These are phyloP conservation scores for Candida sithepensis DNA, from an alignment of 805 yeast species.

Conservation along the genomic window DNA sequence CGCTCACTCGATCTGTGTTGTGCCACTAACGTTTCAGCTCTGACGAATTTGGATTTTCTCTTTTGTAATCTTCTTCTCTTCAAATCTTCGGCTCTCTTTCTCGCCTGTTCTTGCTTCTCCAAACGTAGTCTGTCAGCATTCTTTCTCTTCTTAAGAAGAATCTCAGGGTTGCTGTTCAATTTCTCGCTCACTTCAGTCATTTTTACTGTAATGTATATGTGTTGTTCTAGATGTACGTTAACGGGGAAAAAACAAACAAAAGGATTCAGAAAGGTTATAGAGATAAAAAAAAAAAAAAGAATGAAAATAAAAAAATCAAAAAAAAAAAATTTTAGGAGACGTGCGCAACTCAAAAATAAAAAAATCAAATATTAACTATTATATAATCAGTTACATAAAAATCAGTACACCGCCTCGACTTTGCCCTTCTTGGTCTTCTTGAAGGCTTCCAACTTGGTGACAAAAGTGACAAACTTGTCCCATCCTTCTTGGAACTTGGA, in stretches of 20 bases:
- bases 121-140: conserved; percentile 69
- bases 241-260: neutral
- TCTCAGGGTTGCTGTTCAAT: conserved; percentile 69
- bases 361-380: neutral
- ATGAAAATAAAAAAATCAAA: conserved; percentile 6
- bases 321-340: conserved; percentile 3
- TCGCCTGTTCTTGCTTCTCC: conserved; percentile 67
- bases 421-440: conserved; percentile 23
- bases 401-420: conserved; percentile 23
- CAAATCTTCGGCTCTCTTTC: conserved; percentile 44
- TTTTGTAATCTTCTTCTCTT: conserved; percentile 41
- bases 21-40: conserved; percentile 73
- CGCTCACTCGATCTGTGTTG: conserved; percentile 61
- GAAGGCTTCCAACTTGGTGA: conserved; percentile 16
- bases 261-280: neutral
- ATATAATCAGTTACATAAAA: conserved; percentile 14
- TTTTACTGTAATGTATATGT: neutral
- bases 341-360: neutral
- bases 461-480: conserved; percentile 13
- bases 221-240: neutral
- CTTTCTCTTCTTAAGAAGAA: conserved; percentile 74
- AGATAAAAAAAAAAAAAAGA: neutral
- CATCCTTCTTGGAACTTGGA: conserved; percentile 23
- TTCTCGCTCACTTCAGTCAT: conserved; percentile 33
- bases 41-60: conserved; percentile 52